A percentile compares a stretch with the other conserved stretches of the same genome.
Evolutionary conservation across 176 grass and related monocot species (phyloP).

Genomic region (Phyllostachys edulis): DNA sequence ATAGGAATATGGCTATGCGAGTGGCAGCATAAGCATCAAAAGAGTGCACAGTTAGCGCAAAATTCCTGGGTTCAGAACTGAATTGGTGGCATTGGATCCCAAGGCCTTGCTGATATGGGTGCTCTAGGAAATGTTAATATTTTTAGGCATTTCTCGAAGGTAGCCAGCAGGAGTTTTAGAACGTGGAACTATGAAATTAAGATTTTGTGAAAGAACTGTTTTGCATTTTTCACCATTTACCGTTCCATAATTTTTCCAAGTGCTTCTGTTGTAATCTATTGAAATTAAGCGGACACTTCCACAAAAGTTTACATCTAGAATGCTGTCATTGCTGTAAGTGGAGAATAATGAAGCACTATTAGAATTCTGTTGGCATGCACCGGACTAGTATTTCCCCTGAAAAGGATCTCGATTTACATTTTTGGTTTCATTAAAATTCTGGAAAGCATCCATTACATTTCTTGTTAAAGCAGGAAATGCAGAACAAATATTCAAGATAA

Average conservation of each 20-base stretch:
- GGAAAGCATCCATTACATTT: not conserved
- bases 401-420: slow-evolving; percentile 2
- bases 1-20: slow-evolving; percentile 16
- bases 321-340: not conserved
- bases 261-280: not conserved
- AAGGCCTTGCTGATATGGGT: not conserved
- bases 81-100: slow-evolving; percentile 1
- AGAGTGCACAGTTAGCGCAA: not conserved
- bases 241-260: not conserved
- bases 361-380: not conserved
- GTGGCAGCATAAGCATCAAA: not conserved
- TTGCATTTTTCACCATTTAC: not conserved
- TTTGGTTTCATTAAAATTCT: not conserved
- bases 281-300: not conserved
- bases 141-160: slow-evolving; percentile 16
- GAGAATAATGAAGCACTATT: not conserved
- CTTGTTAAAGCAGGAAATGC: not conserved
- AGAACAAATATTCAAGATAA: not conserved
- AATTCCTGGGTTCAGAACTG: not conserved
- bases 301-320: not conserved
- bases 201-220: not conserved
- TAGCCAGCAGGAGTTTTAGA: not conserved
- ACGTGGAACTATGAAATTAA: not conserved
- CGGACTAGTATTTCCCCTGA: not conserved
- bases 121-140: not conserved